phyloP scores from a whole-genome alignment of 2,329 filamentous ascomycete species.

The Penicillium decumbens region DNA sequence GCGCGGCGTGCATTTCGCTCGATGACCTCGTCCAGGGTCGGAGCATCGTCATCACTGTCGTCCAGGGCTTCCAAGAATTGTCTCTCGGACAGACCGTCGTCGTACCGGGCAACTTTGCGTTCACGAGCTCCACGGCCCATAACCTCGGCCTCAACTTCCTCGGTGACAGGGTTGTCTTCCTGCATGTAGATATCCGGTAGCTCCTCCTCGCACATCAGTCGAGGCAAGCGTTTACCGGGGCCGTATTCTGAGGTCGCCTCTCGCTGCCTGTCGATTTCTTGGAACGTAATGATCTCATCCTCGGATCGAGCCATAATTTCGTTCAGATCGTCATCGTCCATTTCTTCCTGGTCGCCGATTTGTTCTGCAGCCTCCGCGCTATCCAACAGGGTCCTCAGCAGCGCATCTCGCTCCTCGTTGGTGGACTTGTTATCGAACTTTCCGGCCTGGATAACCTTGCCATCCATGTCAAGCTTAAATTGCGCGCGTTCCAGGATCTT shows the following conservation, averaged over 20 bases:
- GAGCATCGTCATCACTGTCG: constrained; percentile 72
- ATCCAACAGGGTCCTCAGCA: constrained; percentile 89
- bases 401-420: constrained; percentile 94
- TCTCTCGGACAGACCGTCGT: constrained; percentile 95
- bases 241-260: constrained; percentile 66
- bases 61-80: constrained; percentile 99
- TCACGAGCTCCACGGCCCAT: constrained; percentile 89
- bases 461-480: constrained; percentile 98
- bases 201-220: constrained; percentile 81
- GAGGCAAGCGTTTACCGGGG: constrained; percentile 61
- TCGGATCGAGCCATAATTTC: constrained; percentile 87
- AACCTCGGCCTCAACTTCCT: constrained; percentile 70
- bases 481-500: constrained; percentile 96
- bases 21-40: constrained; percentile 81
- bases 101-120: constrained; percentile 88
- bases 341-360: constrained; percentile 86
- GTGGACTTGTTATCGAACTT: constrained; percentile 99
- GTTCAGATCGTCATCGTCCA: constrained; percentile 97
- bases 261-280: constrained; percentile 75
- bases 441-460: constrained; percentile 98
- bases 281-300: constrained; percentile 71
- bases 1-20: constrained; percentile 69
- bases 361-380: constrained; percentile 63
- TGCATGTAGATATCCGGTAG: constrained; percentile 90
- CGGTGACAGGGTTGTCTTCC: constrained; percentile 74